These are phyloP conservation scores for Tulasnella sp. DNA, from an alignment of 768 basidiomycete species.

Conservation along the genomic window DNA sequence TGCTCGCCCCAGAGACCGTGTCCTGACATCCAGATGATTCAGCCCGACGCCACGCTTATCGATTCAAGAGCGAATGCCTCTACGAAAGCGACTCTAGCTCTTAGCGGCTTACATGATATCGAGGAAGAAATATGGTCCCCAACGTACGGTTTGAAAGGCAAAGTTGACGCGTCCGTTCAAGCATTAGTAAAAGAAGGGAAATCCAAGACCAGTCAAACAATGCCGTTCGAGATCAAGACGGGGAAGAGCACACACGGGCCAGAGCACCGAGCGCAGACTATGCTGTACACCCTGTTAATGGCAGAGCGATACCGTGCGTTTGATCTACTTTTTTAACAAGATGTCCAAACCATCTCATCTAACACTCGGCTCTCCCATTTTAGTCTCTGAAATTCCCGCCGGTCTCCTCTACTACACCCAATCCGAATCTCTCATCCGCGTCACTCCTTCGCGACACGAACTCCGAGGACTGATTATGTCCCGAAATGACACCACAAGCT, in stretches of 20 bases:
- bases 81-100: constrained; percentile 55
- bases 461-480: constrained; percentile 73
- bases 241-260: constrained; percentile 70
- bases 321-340: not conserved
- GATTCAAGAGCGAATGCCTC: constrained; percentile 57
- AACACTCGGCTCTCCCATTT: not conserved
- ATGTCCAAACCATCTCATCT: not conserved
- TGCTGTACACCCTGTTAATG: constrained; percentile 89
- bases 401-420: constrained; percentile 95
- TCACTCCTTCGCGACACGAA: constrained; percentile 77
- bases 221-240: constrained; percentile 96
- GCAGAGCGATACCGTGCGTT: constrained; percentile 71
- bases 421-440: constrained; percentile 77
- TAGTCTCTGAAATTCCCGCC: constrained; percentile 65
- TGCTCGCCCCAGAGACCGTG: not conserved
- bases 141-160: constrained; percentile 90
- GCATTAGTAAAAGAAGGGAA: constrained; percentile 49
- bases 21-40: constrained; percentile 7
- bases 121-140: constrained; percentile 99
- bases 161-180: constrained; percentile 86
- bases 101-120: constrained; percentile 72
- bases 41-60: constrained; percentile 63
- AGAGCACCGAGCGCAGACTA: constrained; percentile 97
- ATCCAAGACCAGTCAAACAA: constrained; percentile 34
- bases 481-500: constrained; percentile 80